phyloP scores from a whole-genome alignment of 2,329 filamentous ascomycete species.

The Pseudovirgaria hyperparasitica region DNA sequence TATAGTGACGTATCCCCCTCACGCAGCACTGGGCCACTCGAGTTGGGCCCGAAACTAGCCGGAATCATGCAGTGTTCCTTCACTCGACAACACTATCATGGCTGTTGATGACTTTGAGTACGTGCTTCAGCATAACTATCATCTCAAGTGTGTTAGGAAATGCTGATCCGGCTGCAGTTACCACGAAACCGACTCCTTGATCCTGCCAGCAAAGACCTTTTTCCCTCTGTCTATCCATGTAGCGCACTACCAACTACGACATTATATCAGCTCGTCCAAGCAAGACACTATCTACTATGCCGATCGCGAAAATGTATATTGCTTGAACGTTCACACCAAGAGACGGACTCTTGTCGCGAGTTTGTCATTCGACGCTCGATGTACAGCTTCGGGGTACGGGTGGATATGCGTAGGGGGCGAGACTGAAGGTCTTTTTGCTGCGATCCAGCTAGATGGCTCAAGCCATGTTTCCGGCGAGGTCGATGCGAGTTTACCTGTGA shows the following conservation, averaged over 20 bases:
- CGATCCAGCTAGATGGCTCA: slow-evolving; percentile 48
- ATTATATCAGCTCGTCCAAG: slow-evolving; percentile 72
- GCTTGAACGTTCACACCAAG: slow-evolving; percentile 52
- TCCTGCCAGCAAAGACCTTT: slow-evolving; percentile 31
- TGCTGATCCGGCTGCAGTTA: slow-evolving; percentile 22
- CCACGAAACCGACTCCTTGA: slow-evolving; percentile 33
- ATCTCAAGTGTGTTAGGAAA: too few species aligned
- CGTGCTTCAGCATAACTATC: slow-evolving; percentile 2
- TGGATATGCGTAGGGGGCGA: slow-evolving; percentile 83
- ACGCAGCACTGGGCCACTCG: too few species aligned
- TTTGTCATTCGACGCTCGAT: slow-evolving; percentile 58
- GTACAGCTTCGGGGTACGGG: slow-evolving; percentile 71
- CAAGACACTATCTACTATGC: slow-evolving; percentile 76
- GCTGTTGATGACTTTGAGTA: slow-evolving; percentile 26
- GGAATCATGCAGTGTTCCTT: slow-evolving; percentile 17
- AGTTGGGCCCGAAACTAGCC: too few species aligned
- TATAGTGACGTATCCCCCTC: too few species aligned
- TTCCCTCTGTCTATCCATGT: slow-evolving; percentile 37
- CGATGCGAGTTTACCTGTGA: slow-evolving; percentile 44
- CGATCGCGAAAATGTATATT: slow-evolving; percentile 49
- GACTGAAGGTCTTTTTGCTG: slow-evolving; percentile 74
- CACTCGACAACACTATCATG: slow-evolving; percentile 18
- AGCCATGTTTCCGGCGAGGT: slow-evolving; percentile 35
- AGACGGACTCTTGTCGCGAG: slow-evolving; percentile 62
- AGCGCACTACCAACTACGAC: slow-evolving; percentile 74